Base-by-base conservation (phyloP, 177 flowering plant species). In the Vitis hybrid region DNA sequence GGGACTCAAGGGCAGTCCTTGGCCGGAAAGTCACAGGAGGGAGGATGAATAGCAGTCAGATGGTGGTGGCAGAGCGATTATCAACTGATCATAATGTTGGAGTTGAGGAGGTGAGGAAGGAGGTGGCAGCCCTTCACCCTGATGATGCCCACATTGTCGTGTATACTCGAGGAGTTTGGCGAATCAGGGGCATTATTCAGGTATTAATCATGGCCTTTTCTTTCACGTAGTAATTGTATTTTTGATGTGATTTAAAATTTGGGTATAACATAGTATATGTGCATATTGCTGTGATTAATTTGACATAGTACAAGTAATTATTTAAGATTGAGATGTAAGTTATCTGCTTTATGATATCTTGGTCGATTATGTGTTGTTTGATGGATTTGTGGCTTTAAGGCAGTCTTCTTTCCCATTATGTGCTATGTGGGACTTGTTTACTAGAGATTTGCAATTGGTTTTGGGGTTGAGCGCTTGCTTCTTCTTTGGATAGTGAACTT, bases 151-250 rank as follows among this genome's bases (percentile, higher is more conserved):
- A 81, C 55, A 65, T 83, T 61, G 86, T 85, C 11, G 76, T 79
- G 14, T 67, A 69, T 52, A 73, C 65, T 30, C 84, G 78, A 2
- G 84, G 86, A 12, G 84, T 76, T 67, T 85, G 88, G 88, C 71
- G 88, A 48, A 77, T 85, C 20, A 85, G 81, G 74, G 86, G 88
- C 69, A 81, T 85, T 35, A 83, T 83, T 66, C 84, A 83, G 84
- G 88, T 85, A 73, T 55, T 10, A 56, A 10, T 64, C 54, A 6
- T 17, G 48, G 64, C 27, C 15, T 54, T 41, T 48, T 4, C 59
- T 41, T 51, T 13, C 1, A 49, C 21, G 3, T 64, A 0, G 2
- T 18, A 17, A 2, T 17, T 27, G 17, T 57, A 27, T 27, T 27
- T 9, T 18, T 32, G 35, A 11, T 13, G 54, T 59, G 63, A 21